Base-by-base conservation (phyloP, 2,329 filamentous ascomycete species). In the Zymoseptoria crescenta region DNA sequence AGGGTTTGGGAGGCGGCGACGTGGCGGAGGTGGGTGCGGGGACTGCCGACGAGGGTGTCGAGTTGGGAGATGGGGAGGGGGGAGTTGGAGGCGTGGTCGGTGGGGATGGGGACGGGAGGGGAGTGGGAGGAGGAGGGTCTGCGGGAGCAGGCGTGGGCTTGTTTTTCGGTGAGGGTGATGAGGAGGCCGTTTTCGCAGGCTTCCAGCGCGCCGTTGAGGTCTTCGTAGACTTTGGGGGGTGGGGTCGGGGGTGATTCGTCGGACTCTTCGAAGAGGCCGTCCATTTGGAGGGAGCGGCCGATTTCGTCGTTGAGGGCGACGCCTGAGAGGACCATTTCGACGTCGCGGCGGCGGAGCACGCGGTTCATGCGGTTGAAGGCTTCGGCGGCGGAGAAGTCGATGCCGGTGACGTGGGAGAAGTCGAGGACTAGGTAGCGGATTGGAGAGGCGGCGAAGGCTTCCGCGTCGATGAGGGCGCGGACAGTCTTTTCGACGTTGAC, bases 361-460 rank as follows among this genome's bases (percentile, higher is more conserved):
- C 94, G 85, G 70, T 92, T 94, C 74, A 99, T 91, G 13, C 92
- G 88, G 60, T 89, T 91, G 72, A 99, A 97, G 0, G 90, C 94
- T 73, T 99, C 94, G 0, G 91, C 93, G 0, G 94, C 93, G 0
- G 93, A 97, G 72, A 96, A 99, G 74, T 99, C 94, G 21, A 97
- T 83, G 7, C 93, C 94, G 13, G 88, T 92, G 49, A 99, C 94
- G 63, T 94, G 88, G 64, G 85, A 86, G 67, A 99, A 82, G 71
- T 99, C 94, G 48, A 99, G 80, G 19, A 99, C 84, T 49, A 99
- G 79, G 72, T 91, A 99, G 65, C 90, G 87, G 70, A 97, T 94
- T 0, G 93, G 91, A 56, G 86, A 83, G 64, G 84, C 79, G 27
- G 80, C 78, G 70, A 96, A 97, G 2, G 86, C 83, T 62, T 93